These are phyloP conservation scores for Boletus pseudo-olivaceus DNA, from an alignment of 768 basidiomycete species.

Conservation along the genomic window DNA sequence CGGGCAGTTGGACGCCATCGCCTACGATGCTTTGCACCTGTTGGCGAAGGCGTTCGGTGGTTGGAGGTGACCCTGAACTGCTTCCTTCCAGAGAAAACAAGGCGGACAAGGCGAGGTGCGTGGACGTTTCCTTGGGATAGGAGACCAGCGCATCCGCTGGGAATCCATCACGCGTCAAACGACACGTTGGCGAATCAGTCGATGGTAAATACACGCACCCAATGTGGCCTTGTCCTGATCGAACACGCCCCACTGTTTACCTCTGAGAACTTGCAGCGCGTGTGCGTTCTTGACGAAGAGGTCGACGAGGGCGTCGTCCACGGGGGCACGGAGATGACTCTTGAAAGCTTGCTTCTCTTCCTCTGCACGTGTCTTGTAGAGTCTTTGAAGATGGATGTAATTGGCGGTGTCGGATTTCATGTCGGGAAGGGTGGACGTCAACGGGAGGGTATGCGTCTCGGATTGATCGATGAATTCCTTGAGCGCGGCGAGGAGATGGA, in stretches of 20 bases:
- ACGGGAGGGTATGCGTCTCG: constrained; percentile 63
- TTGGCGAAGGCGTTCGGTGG: constrained; percentile 48
- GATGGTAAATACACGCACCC: constrained; percentile 34
- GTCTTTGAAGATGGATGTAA: constrained; percentile 80
- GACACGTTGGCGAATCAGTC: neutral
- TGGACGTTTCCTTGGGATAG: constrained; percentile 55
- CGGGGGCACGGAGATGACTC: constrained; percentile 41
- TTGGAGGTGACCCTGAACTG: constrained; percentile 36
- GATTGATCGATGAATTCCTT: constrained; percentile 55
- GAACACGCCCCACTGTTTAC: constrained; percentile 57
- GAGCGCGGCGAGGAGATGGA: constrained; percentile 73
- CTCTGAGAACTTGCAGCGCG: constrained; percentile 62
- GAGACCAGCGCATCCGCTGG: constrained; percentile 41
- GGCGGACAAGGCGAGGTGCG: constrained; percentile 74
- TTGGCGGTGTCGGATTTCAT: constrained; percentile 88
- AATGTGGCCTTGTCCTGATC: constrained; percentile 48
- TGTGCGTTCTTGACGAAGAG: constrained; percentile 80
- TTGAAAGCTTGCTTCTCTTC: constrained; percentile 61
- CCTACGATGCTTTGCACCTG: constrained; percentile 53
- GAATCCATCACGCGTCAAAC: constrained; percentile 1
- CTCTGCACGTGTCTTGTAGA: constrained; percentile 78
- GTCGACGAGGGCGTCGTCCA: constrained; percentile 57
- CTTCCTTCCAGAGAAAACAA: constrained; percentile 35
- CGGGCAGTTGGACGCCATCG: constrained; percentile 46
- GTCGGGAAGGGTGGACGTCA: constrained; percentile 87